Conservation (phyloP, 2,329 filamentous ascomycete genomes). For the Pestalotiopsis sp. region DNA sequence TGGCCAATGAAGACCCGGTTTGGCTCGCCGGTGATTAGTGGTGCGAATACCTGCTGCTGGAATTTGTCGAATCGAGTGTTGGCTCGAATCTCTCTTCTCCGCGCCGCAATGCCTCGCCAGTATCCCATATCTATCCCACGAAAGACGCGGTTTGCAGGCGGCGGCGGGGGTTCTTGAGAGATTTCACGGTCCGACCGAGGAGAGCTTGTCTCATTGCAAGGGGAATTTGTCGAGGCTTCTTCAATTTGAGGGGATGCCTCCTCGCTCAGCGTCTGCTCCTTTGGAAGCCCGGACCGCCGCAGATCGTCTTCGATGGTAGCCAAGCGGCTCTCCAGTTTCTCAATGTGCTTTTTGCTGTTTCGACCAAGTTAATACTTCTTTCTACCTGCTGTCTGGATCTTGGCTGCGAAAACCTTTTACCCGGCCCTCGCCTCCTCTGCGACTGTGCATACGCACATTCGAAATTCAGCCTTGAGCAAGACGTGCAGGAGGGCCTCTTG, state of each 20-base stretch:
- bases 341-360: conserved; percentile 1
- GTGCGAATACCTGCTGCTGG: background rate
- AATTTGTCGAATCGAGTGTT: background rate
- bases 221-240: background rate
- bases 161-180: background rate
- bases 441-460: background rate
- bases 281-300: background rate
- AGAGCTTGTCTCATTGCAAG: background rate
- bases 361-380: background rate
- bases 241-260: background rate
- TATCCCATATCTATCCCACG: background rate
- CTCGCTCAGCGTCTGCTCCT: background rate
- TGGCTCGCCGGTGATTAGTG: background rate
- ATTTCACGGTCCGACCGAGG: background rate
- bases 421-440: background rate
- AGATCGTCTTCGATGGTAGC: background rate
- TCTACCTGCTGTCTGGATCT: background rate
- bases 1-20: background rate
- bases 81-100: background rate
- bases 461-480: background rate
- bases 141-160: background rate
- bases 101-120: background rate
- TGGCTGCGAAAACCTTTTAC: background rate
- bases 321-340: background rate
- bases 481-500: background rate